A percentile compares a stretch with the other conserved stretches of the same genome.
phyloP scores from a whole-genome alignment of 139 green algal genomes.

The Micromonas commoda region DNA sequence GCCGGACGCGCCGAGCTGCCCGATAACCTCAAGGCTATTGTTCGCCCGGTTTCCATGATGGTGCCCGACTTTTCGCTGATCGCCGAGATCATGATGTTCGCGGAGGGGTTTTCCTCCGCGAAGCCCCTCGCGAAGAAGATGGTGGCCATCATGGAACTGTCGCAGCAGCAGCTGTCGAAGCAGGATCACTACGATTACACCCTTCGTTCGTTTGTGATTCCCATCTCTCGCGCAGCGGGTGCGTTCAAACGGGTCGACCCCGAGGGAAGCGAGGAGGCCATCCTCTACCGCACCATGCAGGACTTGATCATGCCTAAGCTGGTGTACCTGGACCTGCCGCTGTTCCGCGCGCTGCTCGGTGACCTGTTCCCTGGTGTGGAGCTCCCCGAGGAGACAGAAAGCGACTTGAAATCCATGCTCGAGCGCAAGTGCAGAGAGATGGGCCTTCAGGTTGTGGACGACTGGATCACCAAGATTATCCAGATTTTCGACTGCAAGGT shows the following conservation, averaged over 20 bases:
- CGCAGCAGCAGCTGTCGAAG: slow-evolving; percentile 77
- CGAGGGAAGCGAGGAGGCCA: slow-evolving; percentile 68
- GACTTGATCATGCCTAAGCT: slow-evolving; percentile 82
- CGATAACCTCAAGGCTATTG: slow-evolving; percentile 67
- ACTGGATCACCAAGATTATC: slow-evolving; percentile 79
- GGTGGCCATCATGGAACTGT: slow-evolving; percentile 80
- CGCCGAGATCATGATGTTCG: slow-evolving; percentile 84
- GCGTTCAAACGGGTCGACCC: slow-evolving; percentile 65
- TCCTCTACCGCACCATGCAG: slow-evolving; percentile 73
- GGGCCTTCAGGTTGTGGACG: slow-evolving; percentile 67
- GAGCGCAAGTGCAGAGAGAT: slow-evolving; percentile 57
- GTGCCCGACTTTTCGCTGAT: slow-evolving; percentile 83
- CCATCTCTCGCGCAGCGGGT: slow-evolving; percentile 68
- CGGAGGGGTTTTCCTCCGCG: slow-evolving; percentile 67
- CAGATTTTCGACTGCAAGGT: slow-evolving; percentile 88
- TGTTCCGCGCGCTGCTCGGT: slow-evolving; percentile 72
- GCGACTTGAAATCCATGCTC: slow-evolving; percentile 52
- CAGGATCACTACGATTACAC: slow-evolving; percentile 83
- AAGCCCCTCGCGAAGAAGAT: slow-evolving; percentile 79
- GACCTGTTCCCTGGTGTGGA: slow-evolving; percentile 81
- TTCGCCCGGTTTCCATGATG: slow-evolving; percentile 82
- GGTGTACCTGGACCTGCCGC: slow-evolving; percentile 72
- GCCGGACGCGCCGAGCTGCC: slow-evolving; percentile 57
- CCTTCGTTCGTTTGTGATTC: slow-evolving; percentile 75
- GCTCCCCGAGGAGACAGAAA: slow-evolving; percentile 52